Percentiles rank a stretch among this genome's conserved stretches.
These are phyloP conservation scores for Spathaspora sp. DNA, from an alignment of 805 yeast genomes.

Conservation along the genomic window DNA sequence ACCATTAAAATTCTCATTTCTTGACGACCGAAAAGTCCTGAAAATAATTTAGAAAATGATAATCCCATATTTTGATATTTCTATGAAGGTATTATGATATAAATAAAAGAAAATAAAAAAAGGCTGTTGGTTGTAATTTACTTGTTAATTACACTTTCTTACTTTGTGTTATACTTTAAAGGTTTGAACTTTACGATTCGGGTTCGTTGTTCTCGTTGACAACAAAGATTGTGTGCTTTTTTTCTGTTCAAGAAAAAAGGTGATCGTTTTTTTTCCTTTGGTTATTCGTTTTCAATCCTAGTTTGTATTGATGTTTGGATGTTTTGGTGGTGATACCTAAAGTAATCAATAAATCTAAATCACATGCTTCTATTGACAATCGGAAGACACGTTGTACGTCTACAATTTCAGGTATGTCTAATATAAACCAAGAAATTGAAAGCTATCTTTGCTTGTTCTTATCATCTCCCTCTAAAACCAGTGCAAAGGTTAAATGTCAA, in stretches of 20 bases:
- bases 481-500: no score
- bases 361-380: background rate
- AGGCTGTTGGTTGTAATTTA: background rate
- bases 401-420: no score
- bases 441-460: no score
- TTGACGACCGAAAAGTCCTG: constrained; percentile 39
- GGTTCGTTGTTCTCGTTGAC: background rate
- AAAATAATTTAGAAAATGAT: constrained; percentile 36
- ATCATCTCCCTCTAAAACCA: no score
- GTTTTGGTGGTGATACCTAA: background rate
- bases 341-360: background rate
- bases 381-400: background rate
- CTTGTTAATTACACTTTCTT: background rate
- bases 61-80: constrained; percentile 27
- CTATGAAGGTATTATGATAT: background rate
- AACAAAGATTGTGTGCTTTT: background rate
- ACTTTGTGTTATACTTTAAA: background rate
- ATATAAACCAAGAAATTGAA: no score
- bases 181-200: background rate
- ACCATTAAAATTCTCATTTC: constrained; percentile 44
- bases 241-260: background rate
- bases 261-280: background rate
- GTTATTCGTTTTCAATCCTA: background rate
- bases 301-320: background rate
- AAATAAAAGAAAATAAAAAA: background rate